Evolutionary conservation across 2,329 filamentous ascomycete genomes (phyloP), one percentile per base, ranked within the genome.

Genomic region (Sarocladium kiliense): DNA sequence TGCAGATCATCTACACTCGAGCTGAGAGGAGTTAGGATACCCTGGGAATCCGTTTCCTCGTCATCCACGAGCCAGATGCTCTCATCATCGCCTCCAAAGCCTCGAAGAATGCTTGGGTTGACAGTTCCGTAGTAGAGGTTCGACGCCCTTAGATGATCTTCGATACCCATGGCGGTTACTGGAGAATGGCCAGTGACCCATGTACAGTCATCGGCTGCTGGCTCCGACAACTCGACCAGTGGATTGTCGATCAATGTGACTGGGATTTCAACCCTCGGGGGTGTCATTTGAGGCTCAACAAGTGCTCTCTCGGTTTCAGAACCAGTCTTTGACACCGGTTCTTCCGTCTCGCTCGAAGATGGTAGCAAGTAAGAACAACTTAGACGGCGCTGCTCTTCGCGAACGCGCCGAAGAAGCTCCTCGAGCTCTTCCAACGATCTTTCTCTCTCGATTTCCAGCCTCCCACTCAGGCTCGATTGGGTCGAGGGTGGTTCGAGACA

Each of bases 31-130:
- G 44, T 47, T 12, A 47, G 4, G 23, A 47, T 47, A 3, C 14
- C 44, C n/a, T 47, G 23, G 12, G 44, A 47, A 12, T 63, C 61
- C 21, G 59, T 59, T 36, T 61, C 61, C 32, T 66, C 64, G 37
- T 68, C 66, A 45, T 68, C 65, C 3, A 65, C 62, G 4, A 63
- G 63, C 65, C 59, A 66, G 36, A 63, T 62, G 26, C 59, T 65
- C n/a, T 63, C 62, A 16, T 64, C 59, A 5, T 71, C 67, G n/a
- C 61, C 61, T 16, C 62, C 66, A 41, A 69, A 70, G 2, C 63
- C 63, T 16, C 59, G 58, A 57, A 69, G 64, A 14, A 70, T 68
- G 16, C 62, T 62, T 4, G 66, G 60, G 47, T 63, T 71, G 19
- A 70, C 57, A 5, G 60, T 59, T 9, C 65, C 64, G 47, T 72